Conservation (phyloP, 2,329 filamentous ascomycete species). For the Cryphonectria radicalis region DNA sequence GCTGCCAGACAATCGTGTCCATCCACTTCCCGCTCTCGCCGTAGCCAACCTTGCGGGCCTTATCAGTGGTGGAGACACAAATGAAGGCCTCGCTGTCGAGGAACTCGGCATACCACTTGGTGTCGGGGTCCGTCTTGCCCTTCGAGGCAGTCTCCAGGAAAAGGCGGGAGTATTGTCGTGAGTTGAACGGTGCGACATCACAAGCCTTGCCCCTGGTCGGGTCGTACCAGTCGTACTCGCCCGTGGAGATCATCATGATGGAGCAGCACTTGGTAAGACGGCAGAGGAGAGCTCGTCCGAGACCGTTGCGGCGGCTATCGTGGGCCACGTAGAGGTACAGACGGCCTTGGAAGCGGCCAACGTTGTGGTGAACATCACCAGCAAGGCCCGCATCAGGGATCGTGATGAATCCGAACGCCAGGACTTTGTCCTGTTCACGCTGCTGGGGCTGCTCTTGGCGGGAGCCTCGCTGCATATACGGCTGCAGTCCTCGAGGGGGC, state of each 20-base stretch:
- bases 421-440: slow-evolving; percentile 9
- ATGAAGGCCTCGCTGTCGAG: slow-evolving; percentile 18
- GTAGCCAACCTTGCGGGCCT: slow-evolving; percentile 20
- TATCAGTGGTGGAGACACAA: slow-evolving; percentile 21
- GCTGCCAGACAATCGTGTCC: slow-evolving; percentile 23
- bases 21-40: slow-evolving; percentile 12
- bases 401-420: slow-evolving; percentile 26
- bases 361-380: slow-evolving; percentile 15
- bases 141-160: slow-evolving; percentile 22
- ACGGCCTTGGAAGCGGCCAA: slow-evolving; percentile 25
- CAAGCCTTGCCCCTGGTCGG: background rate
- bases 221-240: slow-evolving; percentile 19
- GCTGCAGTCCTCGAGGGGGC: background rate
- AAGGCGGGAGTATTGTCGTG: slow-evolving; percentile 22
- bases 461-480: background rate
- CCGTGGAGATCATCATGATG: background rate
- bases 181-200: slow-evolving; percentile 13
- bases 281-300: slow-evolving; percentile 25
- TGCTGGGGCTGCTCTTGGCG: background rate
- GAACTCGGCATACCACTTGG: slow-evolving; percentile 19
- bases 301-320: slow-evolving; percentile 22
- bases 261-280: slow-evolving; percentile 24
- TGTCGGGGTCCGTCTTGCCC: slow-evolving; percentile 22
- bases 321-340: slow-evolving; percentile 26
- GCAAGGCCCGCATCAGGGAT: slow-evolving; percentile 18